phyloP scores from a whole-genome alignment of 441 rosid genomes.

The Mallotus japonicus region DNA sequence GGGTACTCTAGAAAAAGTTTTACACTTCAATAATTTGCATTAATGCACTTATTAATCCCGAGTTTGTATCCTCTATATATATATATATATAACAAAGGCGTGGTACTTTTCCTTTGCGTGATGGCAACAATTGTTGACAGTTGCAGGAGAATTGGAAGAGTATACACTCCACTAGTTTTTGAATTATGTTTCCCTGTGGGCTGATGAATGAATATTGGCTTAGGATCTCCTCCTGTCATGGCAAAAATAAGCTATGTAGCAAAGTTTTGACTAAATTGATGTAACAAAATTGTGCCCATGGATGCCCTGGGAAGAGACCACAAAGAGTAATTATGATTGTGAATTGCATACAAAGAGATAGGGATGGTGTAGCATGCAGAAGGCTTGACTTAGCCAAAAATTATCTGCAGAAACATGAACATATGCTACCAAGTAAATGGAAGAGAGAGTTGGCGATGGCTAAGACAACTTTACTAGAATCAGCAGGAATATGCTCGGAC shows the following conservation, averaged over 20 bases:
- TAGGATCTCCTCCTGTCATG: not conserved
- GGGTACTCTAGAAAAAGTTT: not conserved
- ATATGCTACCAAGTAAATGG: constrained; percentile 1
- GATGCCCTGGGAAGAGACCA: not conserved
- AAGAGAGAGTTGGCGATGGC: constrained; percentile 7
- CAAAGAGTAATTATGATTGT: not conserved
- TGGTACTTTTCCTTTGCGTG: not conserved
- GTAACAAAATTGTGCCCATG: not conserved
- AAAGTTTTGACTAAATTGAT: not conserved
- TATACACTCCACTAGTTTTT: not conserved
- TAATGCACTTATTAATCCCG: not conserved
- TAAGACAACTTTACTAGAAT: not conserved
- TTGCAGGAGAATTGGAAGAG: not conserved
- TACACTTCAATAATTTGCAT: not conserved
- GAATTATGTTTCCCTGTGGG: not conserved
- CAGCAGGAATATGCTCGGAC: constrained; percentile 11
- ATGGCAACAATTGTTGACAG: not conserved
- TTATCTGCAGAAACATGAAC: not conserved
- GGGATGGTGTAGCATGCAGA: constrained; percentile 4
- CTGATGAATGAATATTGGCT: not conserved
- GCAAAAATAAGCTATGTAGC: not conserved
- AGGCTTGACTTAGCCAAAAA: not conserved
- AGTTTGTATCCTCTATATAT: not conserved
- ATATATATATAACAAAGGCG: not conserved
- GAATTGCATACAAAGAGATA: constrained; percentile 11